Evolutionary conservation across 345 rosid species (phyloP).

Genomic region (Rhizophora mangle): DNA sequence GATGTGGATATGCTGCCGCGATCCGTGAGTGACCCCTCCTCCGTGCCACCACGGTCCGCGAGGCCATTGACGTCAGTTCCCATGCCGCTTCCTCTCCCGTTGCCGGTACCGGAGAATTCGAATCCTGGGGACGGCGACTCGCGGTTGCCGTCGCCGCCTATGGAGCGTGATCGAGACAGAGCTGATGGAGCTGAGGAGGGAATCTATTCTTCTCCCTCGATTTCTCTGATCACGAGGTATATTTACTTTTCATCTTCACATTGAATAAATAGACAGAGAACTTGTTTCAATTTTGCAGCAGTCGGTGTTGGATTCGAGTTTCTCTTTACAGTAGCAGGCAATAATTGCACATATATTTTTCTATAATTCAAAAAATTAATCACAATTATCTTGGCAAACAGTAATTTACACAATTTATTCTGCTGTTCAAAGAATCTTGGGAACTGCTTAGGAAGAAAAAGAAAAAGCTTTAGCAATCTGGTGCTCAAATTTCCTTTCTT

Average conservation of each 20-base stretch:
- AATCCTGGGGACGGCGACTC: constrained; percentile 30
- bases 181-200: constrained; percentile 35
- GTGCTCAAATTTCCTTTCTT: too few species aligned
- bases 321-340: too few species aligned
- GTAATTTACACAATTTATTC: too few species aligned
- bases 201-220: constrained; percentile 21
- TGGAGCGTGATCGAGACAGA: constrained; percentile 33
- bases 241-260: background rate
- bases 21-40: constrained; percentile 23
- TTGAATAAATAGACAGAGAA: too few species aligned
- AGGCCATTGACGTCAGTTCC: constrained; percentile 29
- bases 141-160: constrained; percentile 35
- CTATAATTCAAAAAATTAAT: too few species aligned
- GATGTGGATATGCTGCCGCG: constrained; percentile 14
- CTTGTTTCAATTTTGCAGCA: background rate
- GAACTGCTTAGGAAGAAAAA: too few species aligned
- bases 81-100: constrained; percentile 53
- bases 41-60: constrained; percentile 11
- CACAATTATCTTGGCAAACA: too few species aligned
- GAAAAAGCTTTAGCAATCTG: too few species aligned
- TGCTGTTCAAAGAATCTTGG: too few species aligned
- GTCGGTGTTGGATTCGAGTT: too few species aligned
- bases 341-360: too few species aligned
- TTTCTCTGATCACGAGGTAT: constrained; percentile 46
- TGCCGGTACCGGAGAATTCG: constrained; percentile 44